Evolutionary conservation across 2,329 filamentous ascomycete species (phyloP), one percentile per base, ranked within the genome.

Genomic region (Alternaria viburni): DNA sequence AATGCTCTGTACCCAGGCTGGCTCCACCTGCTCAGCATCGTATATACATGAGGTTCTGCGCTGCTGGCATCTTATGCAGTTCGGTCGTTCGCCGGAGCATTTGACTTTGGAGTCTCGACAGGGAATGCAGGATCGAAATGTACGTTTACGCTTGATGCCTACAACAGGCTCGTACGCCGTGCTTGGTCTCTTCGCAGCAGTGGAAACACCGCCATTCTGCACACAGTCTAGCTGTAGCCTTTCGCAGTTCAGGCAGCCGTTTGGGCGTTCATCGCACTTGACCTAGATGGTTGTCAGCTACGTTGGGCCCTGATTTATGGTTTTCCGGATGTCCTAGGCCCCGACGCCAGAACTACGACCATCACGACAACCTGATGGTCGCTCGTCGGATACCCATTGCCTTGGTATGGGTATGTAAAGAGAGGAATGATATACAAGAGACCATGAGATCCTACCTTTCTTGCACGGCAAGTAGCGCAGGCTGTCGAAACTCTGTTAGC

Each of bases 91-190:
- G n/a, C 74, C 74, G 15, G 74, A 74, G 44, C 74, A 77, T 49
- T 75, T 77, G 57, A 77, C 73, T 52, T 77, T 77, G 11, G 72
- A 74, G 41, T 76, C 73, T 32, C 74, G 69, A 56, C 74, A 77
- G 5, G 71, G 69, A 13, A 76, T 69, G 43, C 74, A 77, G 7
- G 74, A 75, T 23, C 74, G 68, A 45, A 76, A 77, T 2, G 74
- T 77, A 12, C 74, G 70, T 54, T 76, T 77, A 17, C 74, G 68
- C 64, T 77, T 77, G 59, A 76, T 74, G 11, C 74, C 72, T 12
- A 69, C 69, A 19, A 73, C 59, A 0, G 70, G 66, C 30, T 74
- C 71, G 7, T 71, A 58, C 6, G 67, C 47, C 11, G 64, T 52
- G 23, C 57, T 69, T 7, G 66, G 57, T 50, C 67, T 68, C 50